phyloP scores from a whole-genome alignment of 2,329 filamentous ascomycete species.

The Juglanconis sp. region DNA sequence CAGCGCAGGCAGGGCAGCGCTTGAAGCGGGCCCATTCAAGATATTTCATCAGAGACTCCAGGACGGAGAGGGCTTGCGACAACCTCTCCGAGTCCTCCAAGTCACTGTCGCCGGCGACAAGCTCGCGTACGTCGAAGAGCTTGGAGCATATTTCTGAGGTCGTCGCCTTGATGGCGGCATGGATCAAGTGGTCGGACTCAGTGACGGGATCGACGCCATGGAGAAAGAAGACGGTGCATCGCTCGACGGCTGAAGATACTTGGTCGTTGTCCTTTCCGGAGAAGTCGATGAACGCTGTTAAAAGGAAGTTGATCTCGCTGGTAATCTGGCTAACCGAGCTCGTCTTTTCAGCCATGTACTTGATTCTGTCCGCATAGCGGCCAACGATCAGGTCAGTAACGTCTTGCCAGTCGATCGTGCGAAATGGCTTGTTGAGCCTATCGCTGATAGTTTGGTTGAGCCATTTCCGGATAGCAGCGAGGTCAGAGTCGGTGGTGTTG shows the following conservation, averaged over 20 bases:
- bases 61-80: neutral
- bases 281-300: slow-evolving; percentile 45
- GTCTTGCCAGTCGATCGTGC: slow-evolving; percentile 60
- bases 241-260: slow-evolving; percentile 36
- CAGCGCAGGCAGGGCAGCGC: slow-evolving; percentile 17
- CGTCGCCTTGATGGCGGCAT: slow-evolving; percentile 39
- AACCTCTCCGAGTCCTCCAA: neutral
- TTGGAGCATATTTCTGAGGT: slow-evolving; percentile 36
- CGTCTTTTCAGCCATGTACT: slow-evolving; percentile 32
- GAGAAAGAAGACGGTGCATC: slow-evolving; percentile 48
- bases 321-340: slow-evolving; percentile 29
- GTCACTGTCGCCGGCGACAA: slow-evolving; percentile 18
- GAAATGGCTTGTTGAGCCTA: slow-evolving; percentile 30
- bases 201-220: slow-evolving; percentile 30
- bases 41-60: slow-evolving; percentile 13
- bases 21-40: slow-evolving; percentile 22
- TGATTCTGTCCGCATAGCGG: slow-evolving; percentile 57
- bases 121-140: slow-evolving; percentile 27
- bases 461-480: slow-evolving; percentile 30
- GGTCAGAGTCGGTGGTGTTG: slow-evolving; percentile 18
- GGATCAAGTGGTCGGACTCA: slow-evolving; percentile 41
- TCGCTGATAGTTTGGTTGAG: slow-evolving; percentile 23
- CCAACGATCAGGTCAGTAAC: slow-evolving; percentile 63
- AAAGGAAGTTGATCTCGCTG: slow-evolving; percentile 34
- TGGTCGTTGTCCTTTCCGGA: slow-evolving; percentile 26